Evolutionary conservation across 768 basidiomycete genomes (phyloP).

Genomic region (Mycena capillaripes): DNA sequence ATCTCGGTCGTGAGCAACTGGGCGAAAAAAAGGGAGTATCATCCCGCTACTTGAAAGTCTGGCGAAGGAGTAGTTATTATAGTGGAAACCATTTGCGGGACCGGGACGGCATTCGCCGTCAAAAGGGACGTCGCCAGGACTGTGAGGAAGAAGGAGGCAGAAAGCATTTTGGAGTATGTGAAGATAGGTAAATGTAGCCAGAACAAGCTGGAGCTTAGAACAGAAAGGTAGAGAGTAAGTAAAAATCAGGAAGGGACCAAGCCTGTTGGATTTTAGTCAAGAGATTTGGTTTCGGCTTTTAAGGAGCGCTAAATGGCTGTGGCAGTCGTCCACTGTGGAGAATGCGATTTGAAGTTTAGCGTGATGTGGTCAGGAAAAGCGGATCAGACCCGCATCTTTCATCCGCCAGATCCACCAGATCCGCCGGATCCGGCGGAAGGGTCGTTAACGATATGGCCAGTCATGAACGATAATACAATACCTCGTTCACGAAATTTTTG

Average conservation of each 20-base stretch:
- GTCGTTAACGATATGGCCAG: too few species aligned
- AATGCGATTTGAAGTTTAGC: not conserved
- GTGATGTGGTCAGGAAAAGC: too few species aligned
- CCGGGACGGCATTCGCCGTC: not conserved
- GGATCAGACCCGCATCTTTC: too few species aligned
- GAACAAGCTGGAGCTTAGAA: not conserved
- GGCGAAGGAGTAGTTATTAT: not conserved
- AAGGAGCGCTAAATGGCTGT: not conserved
- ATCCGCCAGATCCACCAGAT: too few species aligned
- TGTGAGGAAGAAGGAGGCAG: conserved; percentile 13
- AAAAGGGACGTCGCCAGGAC: conserved; percentile 20
- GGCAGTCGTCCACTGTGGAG: not conserved
- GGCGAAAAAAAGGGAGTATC: not conserved
- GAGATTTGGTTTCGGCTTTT: not conserved
- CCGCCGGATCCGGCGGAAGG: too few species aligned
- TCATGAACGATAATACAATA: too few species aligned
- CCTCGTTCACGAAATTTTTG: too few species aligned
- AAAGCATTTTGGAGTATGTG: conserved; percentile 1
- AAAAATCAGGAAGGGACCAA: conserved; percentile 1
- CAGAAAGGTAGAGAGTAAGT: not conserved
- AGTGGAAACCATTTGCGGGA: not conserved
- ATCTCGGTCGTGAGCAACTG: not conserved
- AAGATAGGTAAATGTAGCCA: not conserved
- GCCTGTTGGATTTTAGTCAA: not conserved
- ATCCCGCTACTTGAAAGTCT: not conserved